A percentile compares a stretch with the other conserved stretches of the same genome.
Evolutionary conservation across 2,329 filamentous ascomycete genomes (phyloP).

Genomic region (Ceratocystis variospora): DNA sequence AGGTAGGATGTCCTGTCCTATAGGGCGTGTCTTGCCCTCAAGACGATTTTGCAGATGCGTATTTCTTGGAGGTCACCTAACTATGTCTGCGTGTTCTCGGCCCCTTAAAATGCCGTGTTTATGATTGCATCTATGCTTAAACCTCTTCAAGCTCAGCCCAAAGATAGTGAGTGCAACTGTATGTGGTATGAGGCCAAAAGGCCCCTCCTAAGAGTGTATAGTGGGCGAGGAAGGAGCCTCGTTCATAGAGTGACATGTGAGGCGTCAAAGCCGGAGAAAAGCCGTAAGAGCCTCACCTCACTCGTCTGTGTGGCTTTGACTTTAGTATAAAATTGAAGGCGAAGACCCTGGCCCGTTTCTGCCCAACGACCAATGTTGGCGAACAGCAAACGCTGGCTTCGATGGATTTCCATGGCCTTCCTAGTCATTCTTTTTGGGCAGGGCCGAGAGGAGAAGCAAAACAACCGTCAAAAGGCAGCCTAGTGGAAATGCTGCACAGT

Average conservation of each 20-base stretch:
- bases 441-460: no score
- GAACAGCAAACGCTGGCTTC: background rate
- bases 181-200: background rate
- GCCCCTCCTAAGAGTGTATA: background rate
- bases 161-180: background rate
- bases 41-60: no score
- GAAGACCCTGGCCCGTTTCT: background rate
- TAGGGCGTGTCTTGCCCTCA: background rate
- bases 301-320: background rate
- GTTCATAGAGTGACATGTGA: background rate
- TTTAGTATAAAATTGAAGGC: background rate
- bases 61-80: no score
- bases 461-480: no score
- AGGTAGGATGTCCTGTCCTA: background rate
- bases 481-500: no score
- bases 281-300: background rate
- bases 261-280: background rate
- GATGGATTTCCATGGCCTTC: background rate
- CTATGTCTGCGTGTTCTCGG: no score
- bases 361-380: background rate
- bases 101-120: no score
- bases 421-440: background rate
- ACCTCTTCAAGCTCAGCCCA: background rate
- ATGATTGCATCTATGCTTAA: background rate
- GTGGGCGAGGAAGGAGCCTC: background rate